phyloP scores from a whole-genome alignment of 768 basidiomycete species.

The Coprinopsis cinerea region DNA sequence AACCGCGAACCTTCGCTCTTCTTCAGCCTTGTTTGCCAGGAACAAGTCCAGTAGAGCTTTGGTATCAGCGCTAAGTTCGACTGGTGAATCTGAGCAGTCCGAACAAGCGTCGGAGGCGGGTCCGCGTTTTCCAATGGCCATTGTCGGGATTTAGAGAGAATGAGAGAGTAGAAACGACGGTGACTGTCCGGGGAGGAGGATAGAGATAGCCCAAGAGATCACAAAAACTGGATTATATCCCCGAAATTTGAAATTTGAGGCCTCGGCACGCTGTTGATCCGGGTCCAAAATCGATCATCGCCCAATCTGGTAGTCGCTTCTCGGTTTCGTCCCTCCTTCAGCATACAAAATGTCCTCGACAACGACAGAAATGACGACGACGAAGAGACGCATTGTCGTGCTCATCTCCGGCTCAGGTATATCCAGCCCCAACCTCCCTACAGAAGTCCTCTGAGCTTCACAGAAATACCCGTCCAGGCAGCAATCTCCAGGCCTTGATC shows the following conservation, averaged over 20 bases:
- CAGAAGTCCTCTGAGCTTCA: not conserved
- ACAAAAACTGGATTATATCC: too few species aligned
- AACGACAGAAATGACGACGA: slow-evolving; percentile 10
- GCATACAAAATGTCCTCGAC: not conserved
- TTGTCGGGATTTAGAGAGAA: not conserved
- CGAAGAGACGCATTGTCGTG: slow-evolving; percentile 33
- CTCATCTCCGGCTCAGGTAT: slow-evolving; percentile 53
- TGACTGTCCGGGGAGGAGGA: too few species aligned
- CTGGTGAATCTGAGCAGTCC: slow-evolving; percentile 28
- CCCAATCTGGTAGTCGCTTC: not conserved
- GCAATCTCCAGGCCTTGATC: slow-evolving; percentile 94
- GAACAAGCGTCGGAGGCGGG: slow-evolving; percentile 17
- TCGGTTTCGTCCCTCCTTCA: not conserved
- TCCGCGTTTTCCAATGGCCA: not conserved
- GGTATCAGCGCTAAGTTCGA: slow-evolving; percentile 29
- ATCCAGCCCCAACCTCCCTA: slow-evolving; percentile 9
- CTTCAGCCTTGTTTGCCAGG: slow-evolving; percentile 34
- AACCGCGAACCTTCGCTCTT: slow-evolving; percentile 36
- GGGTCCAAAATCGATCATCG: not conserved
- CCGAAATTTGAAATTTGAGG: too few species aligned
- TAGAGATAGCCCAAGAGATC: too few species aligned
- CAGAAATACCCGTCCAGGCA: slow-evolving; percentile 46
- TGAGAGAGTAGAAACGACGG: not conserved
- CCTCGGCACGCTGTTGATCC: too few species aligned
- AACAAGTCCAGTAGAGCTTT: slow-evolving; percentile 37